Evolutionary conservation across 148 eudicot species (phyloP).

Genomic region (Polygonum maritimum): DNA sequence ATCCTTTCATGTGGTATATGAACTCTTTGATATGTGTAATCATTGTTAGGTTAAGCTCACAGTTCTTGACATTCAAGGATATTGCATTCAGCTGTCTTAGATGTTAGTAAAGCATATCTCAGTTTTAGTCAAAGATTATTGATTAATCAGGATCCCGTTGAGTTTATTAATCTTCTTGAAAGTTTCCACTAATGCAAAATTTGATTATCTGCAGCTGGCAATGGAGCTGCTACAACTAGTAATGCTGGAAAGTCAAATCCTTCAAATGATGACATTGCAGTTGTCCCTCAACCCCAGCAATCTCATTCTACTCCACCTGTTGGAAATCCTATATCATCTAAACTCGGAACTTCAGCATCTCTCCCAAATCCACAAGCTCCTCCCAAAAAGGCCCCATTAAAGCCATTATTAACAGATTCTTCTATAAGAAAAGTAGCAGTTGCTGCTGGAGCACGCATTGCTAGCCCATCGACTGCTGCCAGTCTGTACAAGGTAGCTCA

Average conservation of each 20-base stretch:
- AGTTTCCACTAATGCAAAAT: neutral
- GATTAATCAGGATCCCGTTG: neutral
- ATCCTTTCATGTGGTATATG: neutral
- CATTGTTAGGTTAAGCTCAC: neutral
- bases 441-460: slow-evolving; percentile 90
- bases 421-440: slow-evolving; percentile 69
- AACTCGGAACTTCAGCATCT: slow-evolving; percentile 11
- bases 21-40: too few species aligned
- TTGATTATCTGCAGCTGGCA: slow-evolving; percentile 17
- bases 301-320: slow-evolving; percentile 12
- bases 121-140: neutral
- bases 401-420: slow-evolving; percentile 39
- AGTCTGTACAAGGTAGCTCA: slow-evolving; percentile 54
- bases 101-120: neutral
- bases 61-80: neutral
- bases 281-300: slow-evolving; percentile 17
- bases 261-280: slow-evolving; percentile 14
- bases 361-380: slow-evolving; percentile 25
- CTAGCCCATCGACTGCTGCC: slow-evolving; percentile 56
- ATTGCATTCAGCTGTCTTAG: neutral
- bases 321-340: slow-evolving; percentile 21
- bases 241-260: slow-evolving; percentile 19
- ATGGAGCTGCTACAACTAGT: slow-evolving; percentile 25
- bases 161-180: neutral
- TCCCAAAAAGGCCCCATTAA: slow-evolving; percentile 22